phyloP scores from a whole-genome alignment of 2,329 filamentous ascomycete species.

The Dactylonectria macrodidyma region DNA sequence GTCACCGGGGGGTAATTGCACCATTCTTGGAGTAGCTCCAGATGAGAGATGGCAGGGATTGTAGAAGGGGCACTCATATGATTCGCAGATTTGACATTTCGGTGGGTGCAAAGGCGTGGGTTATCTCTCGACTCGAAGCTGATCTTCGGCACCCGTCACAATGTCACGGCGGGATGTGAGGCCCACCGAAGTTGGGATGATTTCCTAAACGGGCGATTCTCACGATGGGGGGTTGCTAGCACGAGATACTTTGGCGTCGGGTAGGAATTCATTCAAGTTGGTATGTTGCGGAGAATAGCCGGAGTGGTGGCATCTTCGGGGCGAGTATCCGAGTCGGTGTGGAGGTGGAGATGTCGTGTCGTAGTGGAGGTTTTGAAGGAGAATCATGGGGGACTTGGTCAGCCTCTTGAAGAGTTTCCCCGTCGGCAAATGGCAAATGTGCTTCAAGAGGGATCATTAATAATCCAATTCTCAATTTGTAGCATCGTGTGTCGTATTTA shows the following conservation, averaged over 20 bases:
- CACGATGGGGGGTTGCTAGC: not conserved
- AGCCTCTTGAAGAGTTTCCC: too few species aligned
- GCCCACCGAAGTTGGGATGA: not conserved
- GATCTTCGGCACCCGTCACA: constrained; percentile 11
- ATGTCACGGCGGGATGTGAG: not conserved
- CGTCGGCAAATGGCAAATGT: too few species aligned
- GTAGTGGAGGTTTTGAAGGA: not conserved
- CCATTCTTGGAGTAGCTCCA: constrained; percentile 11
- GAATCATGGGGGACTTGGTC: not conserved
- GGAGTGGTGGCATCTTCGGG: constrained; percentile 28
- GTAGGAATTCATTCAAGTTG: not conserved
- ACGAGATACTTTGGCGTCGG: not conserved
- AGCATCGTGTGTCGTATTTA: not conserved
- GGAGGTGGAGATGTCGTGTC: not conserved
- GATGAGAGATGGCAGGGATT: not conserved
- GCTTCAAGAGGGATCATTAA: not conserved
- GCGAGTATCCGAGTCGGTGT: constrained; percentile 21
- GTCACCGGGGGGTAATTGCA: constrained; percentile 11
- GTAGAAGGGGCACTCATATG: constrained; percentile 6
- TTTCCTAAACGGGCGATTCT: not conserved
- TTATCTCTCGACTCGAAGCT: constrained; percentile 12
- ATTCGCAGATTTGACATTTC: constrained; percentile 17
- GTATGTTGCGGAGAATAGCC: constrained; percentile 21
- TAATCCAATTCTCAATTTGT: not conserved
- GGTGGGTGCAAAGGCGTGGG: constrained; percentile 8